These are phyloP conservation scores for Kuraishia cidri DNA, from an alignment of 805 yeast species.

Conservation along the genomic window DNA sequence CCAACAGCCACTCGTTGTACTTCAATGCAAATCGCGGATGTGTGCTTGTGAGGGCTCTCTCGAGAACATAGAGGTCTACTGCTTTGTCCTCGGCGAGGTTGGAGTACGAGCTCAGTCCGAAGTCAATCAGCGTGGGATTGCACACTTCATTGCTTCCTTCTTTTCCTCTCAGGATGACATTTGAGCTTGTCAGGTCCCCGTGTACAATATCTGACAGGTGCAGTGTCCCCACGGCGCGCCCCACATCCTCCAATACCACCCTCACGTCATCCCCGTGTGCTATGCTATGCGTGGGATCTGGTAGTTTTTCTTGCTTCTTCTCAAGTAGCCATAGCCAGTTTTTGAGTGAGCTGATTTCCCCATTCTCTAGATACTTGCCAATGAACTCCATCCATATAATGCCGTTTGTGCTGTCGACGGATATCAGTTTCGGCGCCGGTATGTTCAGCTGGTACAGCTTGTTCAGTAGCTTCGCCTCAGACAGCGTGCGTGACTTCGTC, in stretches of 20 bases:
- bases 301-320: slow-evolving; percentile 13
- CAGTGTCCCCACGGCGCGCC: slow-evolving; percentile 56
- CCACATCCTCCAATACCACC: slow-evolving; percentile 43
- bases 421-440: slow-evolving; percentile 63
- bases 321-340: slow-evolving; percentile 66
- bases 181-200: slow-evolving; percentile 92
- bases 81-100: slow-evolving; percentile 85
- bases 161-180: slow-evolving; percentile 43
- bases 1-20: slow-evolving; percentile 63
- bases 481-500: slow-evolving; percentile 72
- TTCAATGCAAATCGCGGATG: slow-evolving; percentile 65
- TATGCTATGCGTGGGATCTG: slow-evolving; percentile 9
- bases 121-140: slow-evolving; percentile 73
- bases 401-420: slow-evolving; percentile 72
- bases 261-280: slow-evolving; percentile 27
- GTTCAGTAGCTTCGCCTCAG: slow-evolving; percentile 73
- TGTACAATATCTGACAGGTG: slow-evolving; percentile 79
- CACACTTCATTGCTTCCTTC: slow-evolving; percentile 9
- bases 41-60: slow-evolving; percentile 84
- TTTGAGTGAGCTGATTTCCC: slow-evolving; percentile 53
- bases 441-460: slow-evolving; percentile 48
- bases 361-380: slow-evolving; percentile 46
- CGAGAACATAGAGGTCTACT: slow-evolving; percentile 92
- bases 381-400: slow-evolving; percentile 82
- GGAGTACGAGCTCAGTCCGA: slow-evolving; percentile 80